Evolutionary conservation across 441 rosid species (phyloP).

Genomic region (Adansonia madagascariensis): DNA sequence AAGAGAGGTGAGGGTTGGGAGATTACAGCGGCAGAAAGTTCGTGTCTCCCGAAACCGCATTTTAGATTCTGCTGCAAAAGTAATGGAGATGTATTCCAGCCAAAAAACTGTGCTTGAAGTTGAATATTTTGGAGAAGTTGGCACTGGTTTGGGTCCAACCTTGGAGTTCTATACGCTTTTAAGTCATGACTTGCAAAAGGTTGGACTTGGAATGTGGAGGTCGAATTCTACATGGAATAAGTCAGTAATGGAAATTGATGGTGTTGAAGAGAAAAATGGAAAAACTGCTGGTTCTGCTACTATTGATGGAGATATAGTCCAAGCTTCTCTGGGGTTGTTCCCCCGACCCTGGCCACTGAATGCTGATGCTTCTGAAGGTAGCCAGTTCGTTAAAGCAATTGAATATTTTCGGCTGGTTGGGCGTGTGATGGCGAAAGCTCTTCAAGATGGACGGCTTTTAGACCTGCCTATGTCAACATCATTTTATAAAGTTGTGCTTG

Average conservation of each 20-base stretch:
- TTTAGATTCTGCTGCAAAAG: constrained; percentile 98
- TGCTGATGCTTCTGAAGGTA: constrained; percentile 74
- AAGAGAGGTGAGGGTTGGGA: constrained; percentile 93
- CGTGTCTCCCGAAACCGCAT: constrained; percentile 98
- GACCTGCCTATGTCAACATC: constrained; percentile 87
- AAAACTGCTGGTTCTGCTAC: constrained; percentile 42
- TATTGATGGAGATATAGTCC: constrained; percentile 53
- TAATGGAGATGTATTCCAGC: constrained; percentile 99
- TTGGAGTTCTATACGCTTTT: constrained; percentile 96
- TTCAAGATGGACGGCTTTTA: constrained; percentile 98
- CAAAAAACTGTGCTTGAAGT: constrained; percentile 99
- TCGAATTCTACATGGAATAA: constrained; percentile 59
- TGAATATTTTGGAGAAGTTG: constrained; percentile 99
- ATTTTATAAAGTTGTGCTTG: constrained; percentile 87
- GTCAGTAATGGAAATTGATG: constrained; percentile 61
- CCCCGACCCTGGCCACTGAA: constrained; percentile 93
- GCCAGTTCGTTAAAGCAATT: constrained; percentile 66
- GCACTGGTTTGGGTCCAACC: constrained; percentile 99
- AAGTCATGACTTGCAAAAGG: constrained; percentile 94
- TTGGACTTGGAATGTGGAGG: constrained; percentile 94
- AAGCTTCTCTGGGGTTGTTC: constrained; percentile 89
- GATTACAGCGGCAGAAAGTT: constrained; percentile 98
- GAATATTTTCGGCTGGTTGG: constrained; percentile 95
- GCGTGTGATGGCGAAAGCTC: constrained; percentile 99
- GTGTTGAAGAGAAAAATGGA: constrained; percentile 51